These are phyloP conservation scores for Malus hybrid DNA, from an alignment of 331 rosid species.

Conservation along the genomic window DNA sequence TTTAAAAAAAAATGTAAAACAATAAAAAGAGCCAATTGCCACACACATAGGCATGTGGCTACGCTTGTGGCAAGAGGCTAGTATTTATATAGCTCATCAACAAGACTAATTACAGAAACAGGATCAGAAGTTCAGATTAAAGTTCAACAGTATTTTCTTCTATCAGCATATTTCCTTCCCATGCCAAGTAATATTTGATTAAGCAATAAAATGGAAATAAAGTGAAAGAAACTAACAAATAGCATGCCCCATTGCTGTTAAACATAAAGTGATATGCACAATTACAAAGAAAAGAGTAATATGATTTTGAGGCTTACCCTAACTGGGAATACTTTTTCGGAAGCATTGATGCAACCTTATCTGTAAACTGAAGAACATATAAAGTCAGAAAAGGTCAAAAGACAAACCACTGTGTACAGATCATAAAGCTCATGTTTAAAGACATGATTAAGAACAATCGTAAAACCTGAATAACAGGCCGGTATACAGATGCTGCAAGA, in stretches of 20 bases:
- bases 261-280: background rate
- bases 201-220: background rate
- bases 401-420: slow-evolving; percentile 1
- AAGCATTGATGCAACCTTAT: slow-evolving; percentile 81
- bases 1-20: no score
- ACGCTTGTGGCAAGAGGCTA: no score
- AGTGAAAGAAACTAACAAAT: background rate
- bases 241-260: background rate
- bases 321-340: slow-evolving; percentile 82
- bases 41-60: no score
- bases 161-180: background rate
- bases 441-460: slow-evolving; percentile 16
- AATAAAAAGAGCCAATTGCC: no score
- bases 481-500: slow-evolving; percentile 88
- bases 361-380: slow-evolving; percentile 68
- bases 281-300: slow-evolving; percentile 1
- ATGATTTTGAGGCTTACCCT: slow-evolving; percentile 54
- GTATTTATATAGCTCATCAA: background rate
- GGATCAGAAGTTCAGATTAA: background rate
- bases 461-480: slow-evolving; percentile 93
- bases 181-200: background rate
- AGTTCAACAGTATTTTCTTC: background rate
- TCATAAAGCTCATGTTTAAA: background rate
- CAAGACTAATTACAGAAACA: background rate
- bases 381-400: slow-evolving; percentile 28